Conservation (phyloP, 176 grass and related monocot genomes). For the Luzula sylvatica region DNA sequence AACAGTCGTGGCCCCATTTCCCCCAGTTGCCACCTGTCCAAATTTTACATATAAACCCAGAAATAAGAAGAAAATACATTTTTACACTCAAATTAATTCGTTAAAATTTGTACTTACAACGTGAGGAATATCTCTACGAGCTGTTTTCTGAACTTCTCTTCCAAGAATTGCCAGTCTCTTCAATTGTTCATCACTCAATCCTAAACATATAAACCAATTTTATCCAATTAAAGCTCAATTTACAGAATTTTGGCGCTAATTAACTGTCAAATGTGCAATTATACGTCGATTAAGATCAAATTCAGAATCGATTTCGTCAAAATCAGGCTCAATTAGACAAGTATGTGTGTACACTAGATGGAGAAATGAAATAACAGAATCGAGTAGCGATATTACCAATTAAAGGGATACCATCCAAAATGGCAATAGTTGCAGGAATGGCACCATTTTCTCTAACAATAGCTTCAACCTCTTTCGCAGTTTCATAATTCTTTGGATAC, state of each 20-base stretch:
- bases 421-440: slow-evolving; percentile 86
- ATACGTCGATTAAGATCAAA: no score
- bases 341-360: no score
- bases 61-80: not conserved
- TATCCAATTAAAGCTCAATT: not conserved
- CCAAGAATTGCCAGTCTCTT: slow-evolving; percentile 69
- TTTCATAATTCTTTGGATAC: slow-evolving; percentile 75
- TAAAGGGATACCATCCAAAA: slow-evolving; percentile 55
- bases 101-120: slow-evolving; percentile 52
- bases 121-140: slow-evolving; percentile 83
- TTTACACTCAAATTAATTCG: not conserved
- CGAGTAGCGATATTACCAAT: slow-evolving; percentile 39
- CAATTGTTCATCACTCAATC: slow-evolving; percentile 53
- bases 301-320: no score
- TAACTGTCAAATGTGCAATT: no score
- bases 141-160: slow-evolving; percentile 62
- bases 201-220: slow-evolving; percentile 17
- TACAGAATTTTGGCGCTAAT: no score
- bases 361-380: no score
- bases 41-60: slow-evolving; percentile 1
- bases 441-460: slow-evolving; percentile 63
- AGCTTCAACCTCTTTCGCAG: slow-evolving; percentile 70
- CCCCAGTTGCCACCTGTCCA: slow-evolving; percentile 59
- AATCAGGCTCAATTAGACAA: no score
- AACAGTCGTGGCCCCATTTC: slow-evolving; percentile 83